phyloP scores from a whole-genome alignment of 2,329 filamentous ascomycete genomes.

The Fusarium graminum region DNA sequence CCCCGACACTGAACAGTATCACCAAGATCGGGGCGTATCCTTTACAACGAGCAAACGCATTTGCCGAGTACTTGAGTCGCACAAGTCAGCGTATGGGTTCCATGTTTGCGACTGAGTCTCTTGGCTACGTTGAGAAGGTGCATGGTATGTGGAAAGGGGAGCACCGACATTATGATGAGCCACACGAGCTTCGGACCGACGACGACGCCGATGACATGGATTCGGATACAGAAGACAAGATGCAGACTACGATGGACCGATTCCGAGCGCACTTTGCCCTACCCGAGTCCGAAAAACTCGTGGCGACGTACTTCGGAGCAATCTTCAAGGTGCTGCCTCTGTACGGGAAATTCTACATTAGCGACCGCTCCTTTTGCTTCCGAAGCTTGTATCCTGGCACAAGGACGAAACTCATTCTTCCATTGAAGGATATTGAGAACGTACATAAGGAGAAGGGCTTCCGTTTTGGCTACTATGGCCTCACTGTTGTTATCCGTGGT shows the following conservation, averaged over 20 bases:
- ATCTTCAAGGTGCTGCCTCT: slow-evolving; percentile 90
- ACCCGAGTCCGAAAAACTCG: slow-evolving; percentile 83
- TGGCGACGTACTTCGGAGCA: slow-evolving; percentile 92
- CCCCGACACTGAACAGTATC: slow-evolving; percentile 65
- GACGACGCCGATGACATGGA: slow-evolving; percentile 63
- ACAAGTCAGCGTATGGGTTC: slow-evolving; percentile 85
- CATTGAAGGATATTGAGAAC: slow-evolving; percentile 91
- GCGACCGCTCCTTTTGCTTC: slow-evolving; percentile 89
- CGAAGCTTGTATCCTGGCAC: slow-evolving; percentile 90
- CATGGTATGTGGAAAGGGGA: slow-evolving; percentile 97
- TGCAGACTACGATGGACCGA: slow-evolving; percentile 77
- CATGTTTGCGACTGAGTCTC: slow-evolving; percentile 87
- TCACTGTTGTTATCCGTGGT: slow-evolving; percentile 92
- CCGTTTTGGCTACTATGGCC: slow-evolving; percentile 87
- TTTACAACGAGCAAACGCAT: slow-evolving; percentile 82
- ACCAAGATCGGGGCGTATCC: slow-evolving; percentile 78
- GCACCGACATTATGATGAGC: slow-evolving; percentile 85
- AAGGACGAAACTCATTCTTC: slow-evolving; percentile 91
- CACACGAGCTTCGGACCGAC: slow-evolving; percentile 64
- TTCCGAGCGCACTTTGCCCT: slow-evolving; percentile 93
- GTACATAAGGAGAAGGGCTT: slow-evolving; percentile 96
- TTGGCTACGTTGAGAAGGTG: slow-evolving; percentile 96
- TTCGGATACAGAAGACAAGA: slow-evolving; percentile 73
- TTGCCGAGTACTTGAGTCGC: slow-evolving; percentile 85
- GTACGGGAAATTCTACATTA: slow-evolving; percentile 97